These are phyloP conservation scores for Fraxinus sp. DNA, from an alignment of 305 asterid species.

Conservation along the genomic window DNA sequence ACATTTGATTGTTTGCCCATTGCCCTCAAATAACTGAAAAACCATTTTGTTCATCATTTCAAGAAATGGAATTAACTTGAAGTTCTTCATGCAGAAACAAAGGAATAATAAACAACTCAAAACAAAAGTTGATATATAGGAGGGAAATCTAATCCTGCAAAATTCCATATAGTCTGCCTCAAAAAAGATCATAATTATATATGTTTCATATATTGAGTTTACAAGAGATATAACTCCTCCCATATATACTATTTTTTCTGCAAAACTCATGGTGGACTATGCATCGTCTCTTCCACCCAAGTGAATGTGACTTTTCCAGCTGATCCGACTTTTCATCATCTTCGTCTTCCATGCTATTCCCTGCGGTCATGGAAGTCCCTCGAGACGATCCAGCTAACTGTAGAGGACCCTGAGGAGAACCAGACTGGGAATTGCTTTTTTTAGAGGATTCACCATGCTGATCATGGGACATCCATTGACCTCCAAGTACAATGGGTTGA, in stretches of 20 bases:
- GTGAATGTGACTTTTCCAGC: conserved; percentile 45
- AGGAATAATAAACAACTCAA: background rate
- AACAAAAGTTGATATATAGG: background rate
- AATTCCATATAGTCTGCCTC: conserved; percentile 32
- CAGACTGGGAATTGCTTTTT: conserved; percentile 54
- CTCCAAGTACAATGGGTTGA: conserved; percentile 37
- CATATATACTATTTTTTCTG: conserved; percentile 32
- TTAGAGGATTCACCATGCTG: conserved; percentile 55
- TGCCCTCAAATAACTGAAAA: background rate
- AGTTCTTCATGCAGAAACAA: conserved; percentile 3
- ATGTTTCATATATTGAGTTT: conserved; percentile 24
- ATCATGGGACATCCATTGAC: conserved; percentile 46
- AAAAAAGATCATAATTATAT: conserved; percentile 4
- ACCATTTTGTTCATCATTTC: background rate
- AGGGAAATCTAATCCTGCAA: conserved; percentile 34
- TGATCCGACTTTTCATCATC: conserved; percentile 59
- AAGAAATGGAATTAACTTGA: background rate
- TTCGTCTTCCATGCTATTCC: conserved; percentile 59
- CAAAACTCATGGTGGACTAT: conserved; percentile 51
- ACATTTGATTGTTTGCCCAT: background rate
- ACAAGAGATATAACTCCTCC: conserved; percentile 27
- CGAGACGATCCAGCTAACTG: conserved; percentile 43
- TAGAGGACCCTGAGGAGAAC: conserved; percentile 66
- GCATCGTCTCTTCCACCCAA: conserved; percentile 29
- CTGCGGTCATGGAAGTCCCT: conserved; percentile 51